Evolutionary conservation across 805 yeast species (phyloP), one percentile per base, ranked within the genome.

Genomic region (Cyberlindnera euphorbiiphila): DNA sequence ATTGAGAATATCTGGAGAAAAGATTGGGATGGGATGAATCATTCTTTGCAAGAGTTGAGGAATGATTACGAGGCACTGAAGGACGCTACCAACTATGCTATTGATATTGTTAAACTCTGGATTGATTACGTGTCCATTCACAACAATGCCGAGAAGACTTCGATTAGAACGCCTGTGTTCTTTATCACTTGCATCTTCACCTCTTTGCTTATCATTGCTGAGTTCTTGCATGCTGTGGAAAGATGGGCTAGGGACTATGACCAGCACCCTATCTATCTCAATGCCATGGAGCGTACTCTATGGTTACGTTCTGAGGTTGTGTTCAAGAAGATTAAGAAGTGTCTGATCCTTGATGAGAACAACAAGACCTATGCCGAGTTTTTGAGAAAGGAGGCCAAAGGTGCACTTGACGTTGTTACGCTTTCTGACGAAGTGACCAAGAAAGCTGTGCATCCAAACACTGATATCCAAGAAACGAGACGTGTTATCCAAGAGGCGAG

Each of bases 151-250:
- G 80, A 76, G 45, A 74, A 76, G 53, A 76, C 84, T 0, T 76
- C 85, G 1, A 69, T 81, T 22, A 65, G 87, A 46, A 81, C 91
- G 0, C 93, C 93, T 2, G 82, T 82, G 19, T 82, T 81, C 56
- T 80, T 84, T 51, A 71, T 82, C 21, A 78, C 87, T 1, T 79
- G 87, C 54, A 70, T 81, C 19, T 81, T 81, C 51, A 73, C 81
- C 1, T 65, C 87, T 2, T 63, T 78, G 10, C 60, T 82, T 37
- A 62, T 83, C 24, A 69, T 82, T 36, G 74, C 86, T 3, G 85
- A 80, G 49, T 81, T 73, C 49, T 59, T 83, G 46, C 67, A 70
- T 39, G 62, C 69, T 5, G 64, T 81, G 15, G 93, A 84, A 49
- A 61, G 57, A 29, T 69, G 74, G 71, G 72, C 76, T 3, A 58